These are phyloP conservation scores for Phytophthora colocasiae DNA, from an alignment of 352 stramenopile species.

Conservation along the genomic window DNA sequence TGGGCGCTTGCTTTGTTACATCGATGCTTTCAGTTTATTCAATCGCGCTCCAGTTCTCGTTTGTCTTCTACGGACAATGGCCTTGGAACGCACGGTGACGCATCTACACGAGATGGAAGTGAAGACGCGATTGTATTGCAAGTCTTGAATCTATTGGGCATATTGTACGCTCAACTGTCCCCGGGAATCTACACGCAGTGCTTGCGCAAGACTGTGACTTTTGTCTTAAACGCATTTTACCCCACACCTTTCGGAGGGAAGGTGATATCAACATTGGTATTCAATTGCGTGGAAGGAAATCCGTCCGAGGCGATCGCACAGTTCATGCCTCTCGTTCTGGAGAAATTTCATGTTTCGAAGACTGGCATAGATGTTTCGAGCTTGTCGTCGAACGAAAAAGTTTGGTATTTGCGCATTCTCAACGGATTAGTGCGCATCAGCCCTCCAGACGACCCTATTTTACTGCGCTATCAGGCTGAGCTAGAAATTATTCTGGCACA, in stretches of 20 bases:
- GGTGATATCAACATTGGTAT: conserved; percentile 61
- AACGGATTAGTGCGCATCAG: conserved; percentile 60
- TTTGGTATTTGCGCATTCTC: conserved; percentile 69
- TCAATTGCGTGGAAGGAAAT: conserved; percentile 56
- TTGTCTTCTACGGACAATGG: conserved; percentile 26
- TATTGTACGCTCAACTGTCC: conserved; percentile 73
- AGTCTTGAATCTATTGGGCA: conserved; percentile 64
- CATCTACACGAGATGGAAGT: conserved; percentile 28
- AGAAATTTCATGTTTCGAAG: conserved; percentile 59
- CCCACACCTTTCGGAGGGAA: conserved; percentile 69
- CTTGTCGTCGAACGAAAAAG: conserved; percentile 71
- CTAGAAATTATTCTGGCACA: conserved; percentile 53
- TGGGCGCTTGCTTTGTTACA: conserved; percentile 72
- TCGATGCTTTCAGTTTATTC: conserved; percentile 72
- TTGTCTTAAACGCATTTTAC: conserved; percentile 70
- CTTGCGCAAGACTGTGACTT: conserved; percentile 59
- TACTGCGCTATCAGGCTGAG: conserved; percentile 50
- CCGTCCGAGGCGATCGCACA: conserved; percentile 41
- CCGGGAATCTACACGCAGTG: conserved; percentile 62
- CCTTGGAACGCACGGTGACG: conserved; percentile 16
- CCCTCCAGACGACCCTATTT: conserved; percentile 26
- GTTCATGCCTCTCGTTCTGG: conserved; percentile 54
- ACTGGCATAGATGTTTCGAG: conserved; percentile 31
- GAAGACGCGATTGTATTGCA: conserved; percentile 66
- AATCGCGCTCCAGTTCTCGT: conserved; percentile 51